Evolutionary conservation across 129 eudicot species (phyloP).

Genomic region (Pseudognaphalium luteoalbum): DNA sequence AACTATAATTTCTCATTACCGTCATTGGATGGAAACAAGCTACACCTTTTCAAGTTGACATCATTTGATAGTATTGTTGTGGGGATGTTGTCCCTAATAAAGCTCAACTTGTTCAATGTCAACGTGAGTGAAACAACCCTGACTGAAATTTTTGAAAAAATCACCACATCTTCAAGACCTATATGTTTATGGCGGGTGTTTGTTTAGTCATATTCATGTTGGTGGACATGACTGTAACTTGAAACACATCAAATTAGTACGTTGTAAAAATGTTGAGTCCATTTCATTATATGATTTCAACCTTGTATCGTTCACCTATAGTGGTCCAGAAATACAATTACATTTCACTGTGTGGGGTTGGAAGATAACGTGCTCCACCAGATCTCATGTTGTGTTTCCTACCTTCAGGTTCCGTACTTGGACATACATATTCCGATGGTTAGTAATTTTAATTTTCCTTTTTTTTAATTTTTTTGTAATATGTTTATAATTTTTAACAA

Average conservation of each 20-base stretch:
- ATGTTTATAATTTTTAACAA: too few species aligned
- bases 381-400: too few species aligned
- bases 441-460: too few species aligned
- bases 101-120: slow-evolving; percentile 36
- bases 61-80: neutral
- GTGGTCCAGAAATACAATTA: slow-evolving; percentile 34
- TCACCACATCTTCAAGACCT: neutral
- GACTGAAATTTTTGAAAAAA: neutral
- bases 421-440: too few species aligned
- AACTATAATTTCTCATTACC: neutral
- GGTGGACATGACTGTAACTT: neutral
- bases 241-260: neutral
- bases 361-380: too few species aligned
- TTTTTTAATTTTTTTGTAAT: too few species aligned
- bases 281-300: slow-evolving; percentile 30
- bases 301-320: slow-evolving; percentile 38
- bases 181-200: neutral
- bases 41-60: neutral
- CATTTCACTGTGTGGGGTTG: neutral
- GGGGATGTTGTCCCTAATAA: slow-evolving; percentile 18
- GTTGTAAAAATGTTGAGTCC: slow-evolving; percentile 21
- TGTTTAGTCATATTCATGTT: neutral
- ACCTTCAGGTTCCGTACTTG: too few species aligned
- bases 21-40: too few species aligned
- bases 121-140: slow-evolving; percentile 15